A percentile compares a stretch with the other conserved stretches of the same genome.
Evolutionary conservation across 1,284 basidiomycete genomes (phyloP).

Genomic region (Rhodotorula sp.): DNA sequence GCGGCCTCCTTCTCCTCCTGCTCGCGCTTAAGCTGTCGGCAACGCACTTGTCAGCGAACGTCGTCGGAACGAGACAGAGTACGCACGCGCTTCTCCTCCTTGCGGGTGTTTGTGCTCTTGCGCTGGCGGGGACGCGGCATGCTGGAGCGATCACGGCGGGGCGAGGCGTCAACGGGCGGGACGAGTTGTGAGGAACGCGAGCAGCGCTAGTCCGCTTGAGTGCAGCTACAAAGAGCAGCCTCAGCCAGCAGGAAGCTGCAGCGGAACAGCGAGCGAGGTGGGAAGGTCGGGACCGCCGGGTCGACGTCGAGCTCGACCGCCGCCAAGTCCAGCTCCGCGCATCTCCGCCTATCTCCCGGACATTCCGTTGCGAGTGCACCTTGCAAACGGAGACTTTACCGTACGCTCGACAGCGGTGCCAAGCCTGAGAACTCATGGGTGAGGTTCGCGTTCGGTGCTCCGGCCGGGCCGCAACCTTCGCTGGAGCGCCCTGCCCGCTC

Average conservation of each 20-base stretch:
- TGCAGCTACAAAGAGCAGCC: not conserved
- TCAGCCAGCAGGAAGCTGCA: not conserved
- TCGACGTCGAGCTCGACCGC: not conserved
- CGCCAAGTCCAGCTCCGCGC: no score
- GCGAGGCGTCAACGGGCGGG: not conserved
- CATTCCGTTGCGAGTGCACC: no score
- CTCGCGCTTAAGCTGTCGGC: slow-evolving; percentile 35
- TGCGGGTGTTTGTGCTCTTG: slow-evolving; percentile 34
- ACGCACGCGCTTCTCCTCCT: slow-evolving; percentile 40
- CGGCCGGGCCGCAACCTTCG: no score
- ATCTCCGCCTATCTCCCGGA: no score
- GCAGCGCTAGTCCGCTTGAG: no score
- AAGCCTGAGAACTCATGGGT: no score
- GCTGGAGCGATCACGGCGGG: not conserved
- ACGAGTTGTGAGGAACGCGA: not conserved
- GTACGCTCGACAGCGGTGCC: no score
- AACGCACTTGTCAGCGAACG: no score
- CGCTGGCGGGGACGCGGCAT: slow-evolving; percentile 43
- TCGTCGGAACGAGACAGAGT: not conserved
- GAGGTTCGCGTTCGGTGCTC: no score
- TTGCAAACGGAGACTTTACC: no score
- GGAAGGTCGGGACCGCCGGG: not conserved
- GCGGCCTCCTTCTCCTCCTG: slow-evolving; percentile 30
- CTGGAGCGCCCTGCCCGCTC: no score
- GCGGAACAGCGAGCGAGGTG: not conserved